A percentile compares a stretch with the other conserved stretches of the same genome.
Conservation (phyloP, 768 basidiomycete genomes). For the Suillus ampliporus region DNA sequence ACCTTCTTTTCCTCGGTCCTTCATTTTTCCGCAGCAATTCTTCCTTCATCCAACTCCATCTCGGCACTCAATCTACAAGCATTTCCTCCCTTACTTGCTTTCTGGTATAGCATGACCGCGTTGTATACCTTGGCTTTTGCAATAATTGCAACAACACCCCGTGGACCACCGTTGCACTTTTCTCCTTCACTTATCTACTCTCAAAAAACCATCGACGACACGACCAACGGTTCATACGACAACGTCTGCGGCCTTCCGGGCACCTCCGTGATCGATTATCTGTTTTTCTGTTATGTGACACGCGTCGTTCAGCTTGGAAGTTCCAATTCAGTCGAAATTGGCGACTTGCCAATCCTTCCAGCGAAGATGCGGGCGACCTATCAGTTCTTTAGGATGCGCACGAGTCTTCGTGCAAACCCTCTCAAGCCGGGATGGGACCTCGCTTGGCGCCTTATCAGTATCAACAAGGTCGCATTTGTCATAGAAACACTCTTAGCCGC, state of each 20-base stretch:
- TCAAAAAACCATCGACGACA: slow-evolving; percentile 62
- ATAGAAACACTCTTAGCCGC: slow-evolving; percentile 57
- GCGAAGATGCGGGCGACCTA: slow-evolving; percentile 69
- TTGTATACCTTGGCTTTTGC: slow-evolving; percentile 53
- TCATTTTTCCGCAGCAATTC: slow-evolving; percentile 55
- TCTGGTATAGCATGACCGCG: slow-evolving; percentile 60
- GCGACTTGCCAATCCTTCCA: slow-evolving; percentile 84
- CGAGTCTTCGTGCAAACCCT: slow-evolving; percentile 47
- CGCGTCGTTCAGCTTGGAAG: slow-evolving; percentile 84
- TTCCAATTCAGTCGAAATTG: slow-evolving; percentile 78
- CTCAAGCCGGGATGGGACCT: slow-evolving; percentile 67
- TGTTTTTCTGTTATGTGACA: slow-evolving; percentile 90
- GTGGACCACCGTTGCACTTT: slow-evolving; percentile 78
- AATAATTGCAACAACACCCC: slow-evolving; percentile 58
- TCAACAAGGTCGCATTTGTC: slow-evolving; percentile 53
- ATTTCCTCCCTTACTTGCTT: slow-evolving; percentile 28
- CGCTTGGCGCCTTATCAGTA: slow-evolving; percentile 61
- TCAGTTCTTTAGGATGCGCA: slow-evolving; percentile 71
- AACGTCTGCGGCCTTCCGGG: slow-evolving; percentile 74
- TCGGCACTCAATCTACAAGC: slow-evolving; percentile 32
- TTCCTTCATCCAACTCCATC: slow-evolving; percentile 54
- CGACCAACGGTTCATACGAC: slow-evolving; percentile 66
- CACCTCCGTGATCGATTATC: slow-evolving; percentile 46
- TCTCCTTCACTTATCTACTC: slow-evolving; percentile 78
- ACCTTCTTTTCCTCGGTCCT: slow-evolving; percentile 53